These are phyloP conservation scores for Acacia melanoxylon DNA, from an alignment of 306 rosid genomes.

Conservation along the genomic window DNA sequence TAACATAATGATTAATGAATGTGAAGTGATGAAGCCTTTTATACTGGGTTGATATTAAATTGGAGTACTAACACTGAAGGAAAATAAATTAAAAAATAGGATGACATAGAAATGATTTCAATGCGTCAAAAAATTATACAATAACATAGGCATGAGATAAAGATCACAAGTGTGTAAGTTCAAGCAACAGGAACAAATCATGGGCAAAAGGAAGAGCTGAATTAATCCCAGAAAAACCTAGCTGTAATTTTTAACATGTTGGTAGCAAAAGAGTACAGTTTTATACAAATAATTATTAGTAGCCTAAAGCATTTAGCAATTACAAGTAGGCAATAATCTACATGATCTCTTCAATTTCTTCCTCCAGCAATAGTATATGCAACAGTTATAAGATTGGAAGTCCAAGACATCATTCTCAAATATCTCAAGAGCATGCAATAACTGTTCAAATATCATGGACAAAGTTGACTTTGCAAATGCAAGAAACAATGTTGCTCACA, in stretches of 20 bases:
- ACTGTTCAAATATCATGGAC: slow-evolving; percentile 24
- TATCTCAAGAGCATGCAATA: neutral
- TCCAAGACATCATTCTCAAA: slow-evolving; percentile 16
- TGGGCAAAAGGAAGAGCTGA: neutral
- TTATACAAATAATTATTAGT: neutral
- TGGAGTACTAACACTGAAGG: neutral
- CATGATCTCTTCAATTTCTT: neutral
- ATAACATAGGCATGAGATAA: neutral
- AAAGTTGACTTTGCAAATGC: slow-evolving; percentile 1
- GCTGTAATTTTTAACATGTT: neutral
- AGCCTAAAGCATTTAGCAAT: neutral
- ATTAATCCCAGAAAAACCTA: neutral
- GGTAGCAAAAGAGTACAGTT: neutral
- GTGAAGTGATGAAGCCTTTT: slow-evolving; percentile 22
- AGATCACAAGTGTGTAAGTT: neutral
- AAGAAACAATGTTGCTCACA: slow-evolving; percentile 59
- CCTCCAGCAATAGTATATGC: neutral
- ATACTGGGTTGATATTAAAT: neutral
- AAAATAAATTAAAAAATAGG: slow-evolving; percentile 1
- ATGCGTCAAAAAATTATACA: neutral
- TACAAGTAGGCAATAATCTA: neutral
- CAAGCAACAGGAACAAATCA: neutral
- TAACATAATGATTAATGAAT: slow-evolving; percentile 44
- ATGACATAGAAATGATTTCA: slow-evolving; percentile 11
- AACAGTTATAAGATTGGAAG: neutral